phyloP scores from a whole-genome alignment of 2,329 filamentous ascomycete genomes.

The Rhynchosporium agropyri region DNA sequence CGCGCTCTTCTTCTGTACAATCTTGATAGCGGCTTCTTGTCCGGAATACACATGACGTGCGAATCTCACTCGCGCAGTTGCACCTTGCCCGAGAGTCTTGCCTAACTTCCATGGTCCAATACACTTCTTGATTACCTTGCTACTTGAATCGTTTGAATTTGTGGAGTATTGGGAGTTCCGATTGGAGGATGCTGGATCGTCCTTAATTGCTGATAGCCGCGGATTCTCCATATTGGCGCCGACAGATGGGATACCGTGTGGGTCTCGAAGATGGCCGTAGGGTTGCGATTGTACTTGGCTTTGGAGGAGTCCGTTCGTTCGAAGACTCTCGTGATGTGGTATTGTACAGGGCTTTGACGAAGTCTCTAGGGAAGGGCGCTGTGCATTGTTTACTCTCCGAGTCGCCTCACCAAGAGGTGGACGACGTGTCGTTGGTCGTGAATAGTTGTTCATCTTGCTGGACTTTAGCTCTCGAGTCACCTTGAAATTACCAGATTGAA shows the following conservation, averaged over 20 bases:
- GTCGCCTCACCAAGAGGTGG: slow-evolving; percentile 42
- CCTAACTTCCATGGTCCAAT: slow-evolving; percentile 95
- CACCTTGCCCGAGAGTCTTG: slow-evolving; percentile 84
- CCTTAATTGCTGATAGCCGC: slow-evolving; percentile 43
- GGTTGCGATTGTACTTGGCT: slow-evolving; percentile 7
- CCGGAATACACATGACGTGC: slow-evolving; percentile 79
- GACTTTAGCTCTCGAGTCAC: neutral
- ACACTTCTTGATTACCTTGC: slow-evolving; percentile 60
- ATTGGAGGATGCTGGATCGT: slow-evolving; percentile 41
- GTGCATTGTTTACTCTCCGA: slow-evolving; percentile 40
- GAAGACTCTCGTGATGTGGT: slow-evolving; percentile 37
- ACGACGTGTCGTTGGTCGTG: slow-evolving; percentile 39
- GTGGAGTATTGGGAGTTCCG: slow-evolving; percentile 47
- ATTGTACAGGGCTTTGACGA: slow-evolving; percentile 30
- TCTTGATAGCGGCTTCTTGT: slow-evolving; percentile 89
- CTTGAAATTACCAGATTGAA: neutral
- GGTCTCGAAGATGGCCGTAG: neutral
- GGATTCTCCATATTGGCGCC: slow-evolving; percentile 33
- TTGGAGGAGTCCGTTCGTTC: slow-evolving; percentile 16
- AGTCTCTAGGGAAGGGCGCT: slow-evolving; percentile 15
- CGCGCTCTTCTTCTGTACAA: slow-evolving; percentile 82
- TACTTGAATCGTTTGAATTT: slow-evolving; percentile 43
- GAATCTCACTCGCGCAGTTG: slow-evolving; percentile 83
- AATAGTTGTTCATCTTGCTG: slow-evolving; percentile 32
- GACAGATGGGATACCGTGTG: slow-evolving; percentile 1